phyloP scores from a whole-genome alignment of 2,329 filamentous ascomycete species.

The Xylariaceae sp. region DNA sequence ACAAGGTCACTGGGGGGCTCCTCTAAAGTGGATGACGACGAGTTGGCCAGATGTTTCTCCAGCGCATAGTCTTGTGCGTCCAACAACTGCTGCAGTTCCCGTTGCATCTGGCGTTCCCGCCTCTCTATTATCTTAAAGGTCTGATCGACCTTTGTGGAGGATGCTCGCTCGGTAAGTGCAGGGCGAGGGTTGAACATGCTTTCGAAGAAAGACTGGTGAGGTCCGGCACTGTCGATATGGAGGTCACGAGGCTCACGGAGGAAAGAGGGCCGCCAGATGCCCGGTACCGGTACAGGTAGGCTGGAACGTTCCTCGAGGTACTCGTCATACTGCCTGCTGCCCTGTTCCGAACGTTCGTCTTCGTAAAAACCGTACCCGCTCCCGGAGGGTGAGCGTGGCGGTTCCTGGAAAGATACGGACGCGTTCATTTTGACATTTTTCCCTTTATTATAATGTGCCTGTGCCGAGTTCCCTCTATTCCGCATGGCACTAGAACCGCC shows the following conservation, averaged over 20 bases:
- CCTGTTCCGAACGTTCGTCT: conserved; percentile 9
- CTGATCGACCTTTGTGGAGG: conserved; percentile 23
- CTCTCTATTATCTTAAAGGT: conserved; percentile 33
- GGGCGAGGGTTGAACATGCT: conserved; percentile 24
- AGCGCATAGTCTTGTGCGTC: conserved; percentile 54
- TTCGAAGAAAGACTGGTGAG: conserved; percentile 25
- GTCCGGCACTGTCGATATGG: conserved; percentile 6
- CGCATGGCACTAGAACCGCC: background rate
- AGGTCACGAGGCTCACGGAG: conserved; percentile 12
- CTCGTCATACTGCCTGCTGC: conserved; percentile 3
- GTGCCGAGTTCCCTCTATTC: background rate
- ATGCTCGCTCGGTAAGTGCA: conserved; percentile 14
- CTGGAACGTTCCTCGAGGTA: conserved; percentile 6
- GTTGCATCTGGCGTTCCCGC: conserved; percentile 48
- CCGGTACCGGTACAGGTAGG: no score
- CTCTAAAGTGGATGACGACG: conserved; percentile 7
- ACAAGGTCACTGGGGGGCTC: conserved; percentile 30
- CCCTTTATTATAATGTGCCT: conserved; percentile 1
- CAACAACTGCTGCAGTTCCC: conserved; percentile 52
- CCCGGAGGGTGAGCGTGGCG: conserved; percentile 10
- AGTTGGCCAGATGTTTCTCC: conserved; percentile 33
- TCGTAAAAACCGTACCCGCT: conserved; percentile 10
- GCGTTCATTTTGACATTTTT: conserved; percentile 17
- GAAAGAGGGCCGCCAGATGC: conserved; percentile 22
- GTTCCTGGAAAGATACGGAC: conserved; percentile 19